Base-by-base conservation (phyloP, 805 yeast genomes). In the Isabelozyma rhagii region DNA sequence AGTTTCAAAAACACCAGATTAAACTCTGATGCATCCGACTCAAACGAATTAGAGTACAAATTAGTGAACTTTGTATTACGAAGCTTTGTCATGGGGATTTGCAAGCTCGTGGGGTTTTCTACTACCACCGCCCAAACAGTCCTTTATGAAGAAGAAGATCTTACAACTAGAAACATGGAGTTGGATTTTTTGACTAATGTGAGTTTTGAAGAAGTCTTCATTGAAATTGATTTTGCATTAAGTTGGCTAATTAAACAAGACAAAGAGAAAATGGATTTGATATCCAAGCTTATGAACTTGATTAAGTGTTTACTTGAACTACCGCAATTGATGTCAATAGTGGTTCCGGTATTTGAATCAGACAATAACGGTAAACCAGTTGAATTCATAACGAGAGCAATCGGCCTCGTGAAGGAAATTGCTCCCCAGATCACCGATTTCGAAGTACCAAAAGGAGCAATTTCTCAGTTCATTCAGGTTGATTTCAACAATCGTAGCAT, bases 141-240 rank as follows among this genome's bases (percentile, higher is more conserved):
- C 8, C 69, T 86, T 9, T 81, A 79, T 54, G 90, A 87, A 59
- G 94, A 85, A 58, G 94, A 87, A 60, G 96, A 88, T 65, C 67
- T 87, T 31, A 83, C 83, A 49, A 79, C 86, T 1, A 80, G 85
- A 55, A 74, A 75, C 11, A 81, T 85, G 83, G 83, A 82, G 39
- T 57, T 73, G 75, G 58, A 55, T 51, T 68, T 67, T 47, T 61
- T 72, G 44, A 44, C 46, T 11, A 60, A 56, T 44, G 58, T 69
- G 7, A 49, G 63, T 10, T 46, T 60, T 4, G 59, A 56, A 15
- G 52, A 56, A 7, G 62, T 69, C 0, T 31, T 59, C 5, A 54
- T 57, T 7, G 68, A 63, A n/a, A 50, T 83, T 6, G 63, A 69
- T 4, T 51, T 51, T 7, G 59, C 79, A 1, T 60, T 74, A 0